Evolutionary conservation across 2,329 filamentous ascomycete species (phyloP), one percentile per base, ranked within the genome.

Genomic region (Colletotrichum paranaense): DNA sequence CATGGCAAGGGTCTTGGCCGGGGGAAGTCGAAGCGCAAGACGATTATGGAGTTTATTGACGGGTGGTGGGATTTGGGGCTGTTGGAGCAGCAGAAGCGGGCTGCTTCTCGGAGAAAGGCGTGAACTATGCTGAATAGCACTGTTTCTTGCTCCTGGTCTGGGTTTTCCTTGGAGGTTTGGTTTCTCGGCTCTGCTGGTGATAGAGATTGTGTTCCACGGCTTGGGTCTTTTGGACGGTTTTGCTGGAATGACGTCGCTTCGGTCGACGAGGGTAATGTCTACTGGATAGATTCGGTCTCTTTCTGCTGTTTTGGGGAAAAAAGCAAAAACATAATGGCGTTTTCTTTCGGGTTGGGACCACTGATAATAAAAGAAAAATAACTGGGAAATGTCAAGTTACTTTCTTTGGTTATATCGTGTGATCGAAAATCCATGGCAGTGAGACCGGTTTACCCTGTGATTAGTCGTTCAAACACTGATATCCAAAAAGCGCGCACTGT

Each of bases 41-140:
- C 87, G 1, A 79, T 89, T 26, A 80, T 88, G 74, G 81, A 85
- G 52, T 80, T 84, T 24, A 81, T 89, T 32, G 87, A 88, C 55
- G 88, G 87, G 5, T 89, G 87, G 87, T 89, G 88, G 87, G 87
- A 89, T 78, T 79, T 89, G 67, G 86, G 83, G 4, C 77, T 89
- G 67, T 75, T 89, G 67, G 86, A 87, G 30, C 86, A 81, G 79
- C 83, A 87, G 30, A 82, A 86, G 72, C 22, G 62, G 35, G 62
- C 32, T 52, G 62, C 60, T 26, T 72, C 71, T 32, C 57, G 52
- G 11, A 58, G 57, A 22, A 65, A 24, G 32, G 32, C 32, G 60
- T 67, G 58, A 67, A 24, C 4, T 35, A 5, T 12, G 32, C 32
- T 35, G 1, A 5, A 1, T 5, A 5, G 32, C 11, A 35, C 1